Evolutionary conservation across 495 filamentous ascomycete species (phyloP).

Genomic region (Xylaria intraflava): DNA sequence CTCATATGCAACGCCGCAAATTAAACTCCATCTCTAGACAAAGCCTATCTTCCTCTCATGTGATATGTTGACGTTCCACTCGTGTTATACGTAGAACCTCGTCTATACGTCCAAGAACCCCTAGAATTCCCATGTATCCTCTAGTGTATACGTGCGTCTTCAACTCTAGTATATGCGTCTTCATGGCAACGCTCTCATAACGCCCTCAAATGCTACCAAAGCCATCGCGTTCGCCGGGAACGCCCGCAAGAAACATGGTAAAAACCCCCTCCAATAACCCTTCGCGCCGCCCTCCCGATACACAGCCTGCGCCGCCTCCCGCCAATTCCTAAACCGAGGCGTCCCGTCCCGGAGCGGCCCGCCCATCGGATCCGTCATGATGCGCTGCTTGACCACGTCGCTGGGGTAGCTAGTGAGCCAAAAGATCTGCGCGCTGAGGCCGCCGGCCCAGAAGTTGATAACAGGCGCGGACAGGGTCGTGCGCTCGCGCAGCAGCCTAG

Average conservation of each 20-base stretch:
- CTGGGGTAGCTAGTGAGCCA: conserved; percentile 88
- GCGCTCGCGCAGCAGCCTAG: conserved; percentile 53
- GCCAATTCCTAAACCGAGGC: conserved; percentile 68
- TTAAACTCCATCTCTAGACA: conserved; percentile 19
- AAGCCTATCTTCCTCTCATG: not conserved
- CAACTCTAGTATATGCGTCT: conserved; percentile 1
- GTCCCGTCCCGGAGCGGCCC: conserved; percentile 60
- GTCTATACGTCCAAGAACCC: too few relatives aligned
- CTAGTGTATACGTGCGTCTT: not conserved
- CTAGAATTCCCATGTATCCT: too few relatives aligned
- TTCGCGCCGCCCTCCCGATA: conserved; percentile 64
- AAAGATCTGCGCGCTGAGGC: conserved; percentile 84
- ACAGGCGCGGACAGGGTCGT: conserved; percentile 70
- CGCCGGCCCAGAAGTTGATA: conserved; percentile 96
- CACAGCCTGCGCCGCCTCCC: conserved; percentile 69
- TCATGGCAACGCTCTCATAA: conserved; percentile 71
- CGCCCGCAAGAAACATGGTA: conserved; percentile 87
- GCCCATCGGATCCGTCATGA: conserved; percentile 90
- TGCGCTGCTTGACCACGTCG: conserved; percentile 94
- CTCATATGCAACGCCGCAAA: conserved; percentile 13
- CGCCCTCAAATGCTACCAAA: conserved; percentile 84
- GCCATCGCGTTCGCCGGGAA: conserved; percentile 97
- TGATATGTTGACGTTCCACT: not conserved
- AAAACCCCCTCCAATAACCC: conserved; percentile 90
- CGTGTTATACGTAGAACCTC: not conserved